Percentiles rank a stretch among this genome's conserved stretches.
phyloP scores from a whole-genome alignment of 345 rosid species.

The Combretum micranthum region DNA sequence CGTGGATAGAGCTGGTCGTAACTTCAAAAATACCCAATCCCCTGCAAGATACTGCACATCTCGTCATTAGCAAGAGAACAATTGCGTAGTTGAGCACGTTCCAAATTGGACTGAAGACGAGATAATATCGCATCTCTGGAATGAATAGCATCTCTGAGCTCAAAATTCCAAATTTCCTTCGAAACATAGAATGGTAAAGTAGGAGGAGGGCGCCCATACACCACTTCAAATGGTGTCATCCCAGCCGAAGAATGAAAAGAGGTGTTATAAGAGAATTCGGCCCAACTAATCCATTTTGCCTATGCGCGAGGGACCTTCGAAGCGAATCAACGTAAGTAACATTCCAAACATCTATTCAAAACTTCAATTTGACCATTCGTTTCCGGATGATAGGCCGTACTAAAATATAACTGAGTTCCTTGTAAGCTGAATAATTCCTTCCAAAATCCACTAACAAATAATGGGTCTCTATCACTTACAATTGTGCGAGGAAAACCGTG shows the following conservation, averaged over 20 bases:
- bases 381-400: not conserved
- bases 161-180: no score
- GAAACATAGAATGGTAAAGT: no score
- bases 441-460: not conserved
- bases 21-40: not conserved
- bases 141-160: no score
- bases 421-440: not conserved
- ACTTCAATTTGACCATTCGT: no score
- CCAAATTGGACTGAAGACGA: not conserved
- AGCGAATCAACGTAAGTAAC: not conserved
- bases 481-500: not conserved
- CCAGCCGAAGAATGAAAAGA: no score
- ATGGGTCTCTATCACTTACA: not conserved
- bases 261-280: no score
- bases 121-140: no score
- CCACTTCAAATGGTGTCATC: no score
- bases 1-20: no score
- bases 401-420: not conserved
- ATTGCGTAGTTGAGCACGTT: not conserved
- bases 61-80: not conserved
- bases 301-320: not conserved
- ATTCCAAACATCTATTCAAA: no score
- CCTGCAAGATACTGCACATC: not conserved
- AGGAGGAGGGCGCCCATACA: no score
- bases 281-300: not conserved